Conservation (phyloP, 768 basidiomycete genomes). For the Wakefieldia striispora region DNA sequence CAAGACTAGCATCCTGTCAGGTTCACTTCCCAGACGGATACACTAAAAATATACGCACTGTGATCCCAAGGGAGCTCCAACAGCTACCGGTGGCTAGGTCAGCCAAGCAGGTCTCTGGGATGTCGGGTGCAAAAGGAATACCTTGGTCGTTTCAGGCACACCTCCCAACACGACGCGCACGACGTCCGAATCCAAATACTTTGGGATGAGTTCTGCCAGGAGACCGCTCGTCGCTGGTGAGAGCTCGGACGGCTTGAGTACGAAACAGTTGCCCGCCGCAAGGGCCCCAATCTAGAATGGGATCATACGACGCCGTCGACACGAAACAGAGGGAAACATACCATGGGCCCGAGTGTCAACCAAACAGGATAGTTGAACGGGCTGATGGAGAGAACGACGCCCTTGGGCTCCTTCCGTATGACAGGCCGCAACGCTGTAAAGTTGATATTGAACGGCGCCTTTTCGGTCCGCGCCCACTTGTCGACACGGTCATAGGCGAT, state of each 20-base stretch:
- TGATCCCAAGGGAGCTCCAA: conserved; percentile 70
- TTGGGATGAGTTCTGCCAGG: conserved; percentile 63
- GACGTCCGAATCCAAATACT: conserved; percentile 70
- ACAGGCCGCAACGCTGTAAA: conserved; percentile 60
- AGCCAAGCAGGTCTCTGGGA: not conserved
- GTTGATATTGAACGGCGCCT: conserved; percentile 52
- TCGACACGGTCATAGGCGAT: conserved; percentile 60
- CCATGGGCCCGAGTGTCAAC: conserved; percentile 57
- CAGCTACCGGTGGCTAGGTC: conserved; percentile 39
- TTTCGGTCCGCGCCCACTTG: conserved; percentile 71
- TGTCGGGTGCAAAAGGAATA: conserved; percentile 9
- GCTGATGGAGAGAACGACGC: conserved; percentile 63
- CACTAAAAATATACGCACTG: conserved; percentile 32
- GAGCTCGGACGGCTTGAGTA: conserved; percentile 77
- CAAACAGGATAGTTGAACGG: conserved; percentile 78
- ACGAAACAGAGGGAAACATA: conserved; percentile 25
- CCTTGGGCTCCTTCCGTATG: conserved; percentile 75
- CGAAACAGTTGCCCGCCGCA: conserved; percentile 70
- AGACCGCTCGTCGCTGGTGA: conserved; percentile 54
- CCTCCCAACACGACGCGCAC: conserved; percentile 70
- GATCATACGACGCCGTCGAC: not conserved
- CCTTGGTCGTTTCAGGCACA: conserved; percentile 60
- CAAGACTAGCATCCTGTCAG: conserved; percentile 25
- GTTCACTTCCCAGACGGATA: not conserved
- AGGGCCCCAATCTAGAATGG: conserved; percentile 56